Base-by-base conservation (phyloP, 164 flowering plant species). In the Sedum album region DNA sequence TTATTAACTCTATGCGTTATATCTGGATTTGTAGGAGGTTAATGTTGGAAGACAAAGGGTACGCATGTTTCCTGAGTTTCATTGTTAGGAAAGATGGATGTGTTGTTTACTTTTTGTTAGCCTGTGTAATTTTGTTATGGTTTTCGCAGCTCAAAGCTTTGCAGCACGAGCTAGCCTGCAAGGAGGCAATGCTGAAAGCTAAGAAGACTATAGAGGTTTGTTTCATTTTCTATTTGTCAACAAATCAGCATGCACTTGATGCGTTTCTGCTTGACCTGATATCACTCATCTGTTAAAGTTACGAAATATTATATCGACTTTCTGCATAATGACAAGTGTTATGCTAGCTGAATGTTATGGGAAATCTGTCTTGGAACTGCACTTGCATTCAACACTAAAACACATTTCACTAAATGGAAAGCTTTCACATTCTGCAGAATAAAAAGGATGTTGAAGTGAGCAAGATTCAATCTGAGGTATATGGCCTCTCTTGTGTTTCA, bases 131-230 rank as follows among this genome's bases (percentile, higher is more conserved):
- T 64, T 68, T 33, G 57, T 49, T 55, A 49, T 66, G 48, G 25
- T 75, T 36, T 70, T 70, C 67, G 33, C 83, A 90, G 94, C 35
- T 88, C 21, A 92, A 85, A 78, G 66, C 80, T 35, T 68, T 86
- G 44, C 85, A 84, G 44, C 98, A 92, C 70, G 95, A 92, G 65
- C 76, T 88, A 68, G 76, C 66, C 6, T 87, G 90, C 80, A 86
- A 77, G 75, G 74, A 75, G 31, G 89, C 88, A 6, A 63, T 86
- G 71, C 79, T 83, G 46, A 83, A 77, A 75, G 84, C 81, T 42
- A 87, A 81, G 76, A 81, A 70, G 69, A 80, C 38, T 35, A n/a
- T n/a, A 44, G 48, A 44, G 48, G 48, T 44, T 44, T 44, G 48
- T 44, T 44, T 44, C 4, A 3, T 41, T 14, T 44, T 44, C 11